Evolutionary conservation across 257 asterid species (phyloP), one percentile per base, ranked within the genome.

Genomic region (Jacaranda mimosifolia): DNA sequence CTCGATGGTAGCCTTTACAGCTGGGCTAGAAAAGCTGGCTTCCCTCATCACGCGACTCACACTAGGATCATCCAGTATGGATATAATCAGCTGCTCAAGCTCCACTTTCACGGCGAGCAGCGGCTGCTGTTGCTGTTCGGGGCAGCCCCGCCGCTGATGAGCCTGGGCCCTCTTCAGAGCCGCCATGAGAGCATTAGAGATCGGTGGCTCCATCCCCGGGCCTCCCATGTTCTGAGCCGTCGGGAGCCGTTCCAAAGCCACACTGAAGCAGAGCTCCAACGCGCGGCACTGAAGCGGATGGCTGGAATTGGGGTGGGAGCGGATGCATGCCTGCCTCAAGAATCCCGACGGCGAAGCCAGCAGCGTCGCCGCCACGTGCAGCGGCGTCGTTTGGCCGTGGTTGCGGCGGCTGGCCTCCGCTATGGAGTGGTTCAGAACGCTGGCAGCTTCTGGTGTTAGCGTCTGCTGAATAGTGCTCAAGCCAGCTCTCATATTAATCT

Each of bases 261-360:
- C 97, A 78, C 91, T 89, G 86, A 92, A 95, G 43, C 98, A 92
- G 56, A 95, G 92, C 87, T 95, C 98, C 26, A 95, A 64, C 3
- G 99, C 97, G 5, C 98, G 92, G 83, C 97, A 92, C 97, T 94
- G 98, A 6, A 94, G 91, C 0, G 99, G 99, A 72, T 95, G 99
- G 63, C 94, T 89, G 0, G 98, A 93, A 77, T 93, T 92, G 6
- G 99, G 99, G 56, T 95, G 99, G 3, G 99, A 91, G 2, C 97
- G 91, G 72, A 91, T 90, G 84, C 99, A 95, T 0, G 99, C 97
- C 53, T 88, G 97, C 45, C 99, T 83, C 43, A 93, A 52, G 67
- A 70, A 91, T 9, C 97, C 97, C 5, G 97, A 74, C 2, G 98
- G 97, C n/a, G 97, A 84, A 0, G 97, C 79, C 6, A 95, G 74